Conservation (phyloP, 306 rosid genomes). For the Pyrus betulifolia region DNA sequence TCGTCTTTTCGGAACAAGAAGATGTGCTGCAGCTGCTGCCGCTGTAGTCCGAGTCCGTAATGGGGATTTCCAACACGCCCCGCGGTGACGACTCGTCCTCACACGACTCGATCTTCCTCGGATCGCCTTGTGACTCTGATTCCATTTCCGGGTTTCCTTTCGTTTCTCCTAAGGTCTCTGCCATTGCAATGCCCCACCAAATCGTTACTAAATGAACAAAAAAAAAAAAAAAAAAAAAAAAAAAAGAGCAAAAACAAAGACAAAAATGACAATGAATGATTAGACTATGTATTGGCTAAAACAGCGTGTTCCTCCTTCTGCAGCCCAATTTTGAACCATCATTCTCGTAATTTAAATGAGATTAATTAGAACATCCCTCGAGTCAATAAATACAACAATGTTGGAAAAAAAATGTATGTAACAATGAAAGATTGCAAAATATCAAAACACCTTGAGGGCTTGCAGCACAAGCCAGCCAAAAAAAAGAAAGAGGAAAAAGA, state of each 20-base stretch:
- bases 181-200: neutral
- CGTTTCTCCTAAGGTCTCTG: conserved; percentile 17
- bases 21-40: conserved; percentile 6
- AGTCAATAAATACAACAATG: too few species aligned
- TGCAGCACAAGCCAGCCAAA: too few species aligned
- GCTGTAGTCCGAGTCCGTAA: conserved; percentile 46
- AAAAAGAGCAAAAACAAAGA: neutral
- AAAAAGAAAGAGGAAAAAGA: too few species aligned
- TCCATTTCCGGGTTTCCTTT: conserved; percentile 30
- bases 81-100: conserved; percentile 60
- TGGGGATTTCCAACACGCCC: conserved; percentile 56
- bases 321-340: too few species aligned
- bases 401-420: too few species aligned
- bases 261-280: neutral
- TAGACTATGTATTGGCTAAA: too few species aligned
- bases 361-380: too few species aligned
- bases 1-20: conserved; percentile 16
- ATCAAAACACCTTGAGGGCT: too few species aligned
- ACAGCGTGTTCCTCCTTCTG: too few species aligned
- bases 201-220: neutral
- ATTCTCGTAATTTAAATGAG: too few species aligned
- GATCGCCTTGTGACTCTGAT: neutral
- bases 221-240: neutral
- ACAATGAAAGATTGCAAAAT: too few species aligned
- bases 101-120: conserved; percentile 8